A percentile compares a stretch with the other conserved stretches of the same genome.
Evolutionary conservation across 2,329 filamentous ascomycete genomes (phyloP).

Genomic region (Trichocomaceae sp.): DNA sequence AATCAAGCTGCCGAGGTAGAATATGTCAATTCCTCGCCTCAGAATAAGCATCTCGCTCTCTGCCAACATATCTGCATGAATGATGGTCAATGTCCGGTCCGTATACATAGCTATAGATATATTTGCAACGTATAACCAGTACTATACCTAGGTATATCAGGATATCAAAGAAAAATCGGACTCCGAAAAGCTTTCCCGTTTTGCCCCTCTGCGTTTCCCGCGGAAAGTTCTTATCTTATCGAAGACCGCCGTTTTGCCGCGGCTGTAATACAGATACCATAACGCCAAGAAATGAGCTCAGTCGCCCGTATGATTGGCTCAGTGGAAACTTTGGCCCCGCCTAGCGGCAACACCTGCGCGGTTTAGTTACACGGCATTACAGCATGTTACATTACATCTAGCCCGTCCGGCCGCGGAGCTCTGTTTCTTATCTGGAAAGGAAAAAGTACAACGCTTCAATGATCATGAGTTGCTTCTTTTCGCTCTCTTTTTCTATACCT

Average conservation of each 20-base stretch:
- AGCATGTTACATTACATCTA: conserved; percentile 3
- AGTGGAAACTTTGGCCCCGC: neutral
- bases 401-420: conserved; percentile 4
- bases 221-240: conserved; percentile 10
- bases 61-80: no score
- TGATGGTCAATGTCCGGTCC: no score
- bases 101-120: no score
- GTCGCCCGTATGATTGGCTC: neutral
- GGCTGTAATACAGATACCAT: conserved; percentile 6
- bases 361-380: neutral
- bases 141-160: no score
- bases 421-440: conserved; percentile 3
- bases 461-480: neutral
- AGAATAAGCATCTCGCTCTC: no score
- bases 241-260: neutral
- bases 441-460: neutral
- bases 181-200: conserved; percentile 5
- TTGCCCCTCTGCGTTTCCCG: conserved; percentile 6
- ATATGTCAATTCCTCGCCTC: no score
- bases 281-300: neutral
- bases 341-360: neutral
- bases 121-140: no score
- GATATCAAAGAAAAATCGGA: neutral
- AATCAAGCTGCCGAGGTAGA: no score
- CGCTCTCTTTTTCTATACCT: neutral